Conservation (phyloP, 306 rosid genomes). For the Parietaria judaica region DNA sequence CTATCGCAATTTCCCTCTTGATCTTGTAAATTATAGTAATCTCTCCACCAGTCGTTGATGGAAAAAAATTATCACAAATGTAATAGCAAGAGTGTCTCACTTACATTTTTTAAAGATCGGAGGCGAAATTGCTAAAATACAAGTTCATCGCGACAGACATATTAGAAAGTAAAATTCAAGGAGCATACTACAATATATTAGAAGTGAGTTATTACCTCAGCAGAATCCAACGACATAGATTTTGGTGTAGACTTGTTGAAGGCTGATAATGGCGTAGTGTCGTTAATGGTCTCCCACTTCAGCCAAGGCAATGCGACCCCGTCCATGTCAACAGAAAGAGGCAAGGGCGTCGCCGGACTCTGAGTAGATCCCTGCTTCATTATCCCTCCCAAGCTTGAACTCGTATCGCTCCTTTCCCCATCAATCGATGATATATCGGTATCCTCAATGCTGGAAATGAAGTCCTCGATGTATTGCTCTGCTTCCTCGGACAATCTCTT, state of each 20-base stretch:
- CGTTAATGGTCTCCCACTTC: constrained; percentile 83
- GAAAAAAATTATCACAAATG: too few relatives aligned
- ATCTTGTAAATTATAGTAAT: too few relatives aligned
- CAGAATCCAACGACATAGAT: constrained; percentile 23
- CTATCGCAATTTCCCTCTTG: too few relatives aligned
- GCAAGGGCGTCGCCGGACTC: constrained; percentile 36
- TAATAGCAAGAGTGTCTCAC: too few relatives aligned
- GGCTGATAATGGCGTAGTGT: constrained; percentile 38
- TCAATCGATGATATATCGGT: constrained; percentile 90
- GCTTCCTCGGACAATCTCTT: constrained; percentile 81
- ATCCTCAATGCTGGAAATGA: constrained; percentile 90
- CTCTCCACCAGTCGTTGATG: too few relatives aligned
- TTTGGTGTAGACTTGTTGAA: constrained; percentile 47
- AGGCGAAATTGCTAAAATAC: too few relatives aligned
- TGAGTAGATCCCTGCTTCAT: constrained; percentile 38
- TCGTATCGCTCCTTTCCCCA: constrained; percentile 94
- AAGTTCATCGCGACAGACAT: background rate
- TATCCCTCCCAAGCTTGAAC: constrained; percentile 75
- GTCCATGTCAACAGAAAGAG: constrained; percentile 63
- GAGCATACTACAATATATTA: too few relatives aligned
- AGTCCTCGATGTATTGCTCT: constrained; percentile 85
- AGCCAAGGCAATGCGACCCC: constrained; percentile 86
- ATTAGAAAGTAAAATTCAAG: too few relatives aligned
- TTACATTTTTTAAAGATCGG: too few relatives aligned
- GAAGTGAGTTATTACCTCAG: constrained; percentile 29